These are phyloP conservation scores for Sphagnum fallax DNA, from an alignment of 228 moss, liverwort and hornwort species.

Conservation along the genomic window DNA sequence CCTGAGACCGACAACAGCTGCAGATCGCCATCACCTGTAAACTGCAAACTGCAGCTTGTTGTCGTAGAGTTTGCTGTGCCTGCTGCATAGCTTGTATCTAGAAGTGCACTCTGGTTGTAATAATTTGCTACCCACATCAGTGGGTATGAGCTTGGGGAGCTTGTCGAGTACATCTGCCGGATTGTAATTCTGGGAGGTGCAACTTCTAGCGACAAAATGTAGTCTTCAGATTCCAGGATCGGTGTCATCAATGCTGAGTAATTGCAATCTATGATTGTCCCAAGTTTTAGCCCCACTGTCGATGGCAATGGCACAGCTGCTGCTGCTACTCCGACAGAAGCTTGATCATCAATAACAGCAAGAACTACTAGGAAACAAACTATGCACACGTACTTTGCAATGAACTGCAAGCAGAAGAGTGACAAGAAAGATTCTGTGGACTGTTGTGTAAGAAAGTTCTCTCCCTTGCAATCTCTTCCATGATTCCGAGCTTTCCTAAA, in stretches of 20 bases:
- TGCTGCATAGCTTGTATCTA: no score
- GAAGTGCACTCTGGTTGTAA: not conserved
- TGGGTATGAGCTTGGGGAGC: not conserved
- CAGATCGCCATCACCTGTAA: not conserved
- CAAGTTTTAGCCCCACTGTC: not conserved
- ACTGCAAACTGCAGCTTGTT: not conserved
- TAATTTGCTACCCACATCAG: constrained; percentile 5
- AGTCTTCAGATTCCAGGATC: not conserved
- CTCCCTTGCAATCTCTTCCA: no score
- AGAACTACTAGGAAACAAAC: no score
- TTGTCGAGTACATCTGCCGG: not conserved
- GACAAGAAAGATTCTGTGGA: no score
- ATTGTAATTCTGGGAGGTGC: not conserved
- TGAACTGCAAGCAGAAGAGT: no score
- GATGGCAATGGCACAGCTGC: not conserved
- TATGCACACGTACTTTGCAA: no score
- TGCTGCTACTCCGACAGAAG: not conserved
- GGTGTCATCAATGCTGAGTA: not conserved
- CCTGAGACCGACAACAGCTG: not conserved
- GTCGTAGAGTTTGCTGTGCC: not conserved
- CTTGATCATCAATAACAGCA: no score
- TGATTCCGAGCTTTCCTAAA: no score
- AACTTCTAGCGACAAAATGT: constrained; percentile 1
- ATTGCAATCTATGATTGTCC: not conserved
- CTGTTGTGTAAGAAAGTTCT: no score